phyloP scores from a whole-genome alignment of 331 rosid species.

The Arachis monticola region DNA sequence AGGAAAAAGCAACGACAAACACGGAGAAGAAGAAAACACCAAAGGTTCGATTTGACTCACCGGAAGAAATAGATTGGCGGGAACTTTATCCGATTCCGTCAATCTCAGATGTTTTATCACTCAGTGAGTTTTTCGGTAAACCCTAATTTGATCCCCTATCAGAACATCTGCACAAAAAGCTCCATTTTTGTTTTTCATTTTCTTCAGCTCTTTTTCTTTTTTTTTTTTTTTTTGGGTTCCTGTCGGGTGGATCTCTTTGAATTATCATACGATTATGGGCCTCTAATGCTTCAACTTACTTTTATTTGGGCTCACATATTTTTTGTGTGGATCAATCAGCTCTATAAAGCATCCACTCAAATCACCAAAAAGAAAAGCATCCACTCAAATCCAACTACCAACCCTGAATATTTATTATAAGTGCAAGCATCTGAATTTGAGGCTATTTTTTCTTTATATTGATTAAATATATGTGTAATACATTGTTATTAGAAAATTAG shows the following conservation, averaged over 20 bases:
- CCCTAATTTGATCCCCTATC: conserved; percentile 23
- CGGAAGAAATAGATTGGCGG: neutral
- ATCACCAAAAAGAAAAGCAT: too few species aligned
- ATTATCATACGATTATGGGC: neutral
- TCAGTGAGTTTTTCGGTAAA: neutral
- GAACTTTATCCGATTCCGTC: conserved; percentile 20
- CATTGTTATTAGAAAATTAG: too few species aligned
- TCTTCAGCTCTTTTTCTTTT: neutral
- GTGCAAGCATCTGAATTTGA: too few species aligned
- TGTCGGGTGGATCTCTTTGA: neutral
- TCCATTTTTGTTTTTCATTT: neutral
- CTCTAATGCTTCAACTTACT: neutral
- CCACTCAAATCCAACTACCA: too few species aligned
- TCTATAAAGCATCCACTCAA: too few species aligned
- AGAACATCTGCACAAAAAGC: neutral
- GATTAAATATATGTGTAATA: too few species aligned
- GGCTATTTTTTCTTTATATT: too few species aligned
- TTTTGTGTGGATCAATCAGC: too few species aligned
- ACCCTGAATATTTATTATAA: too few species aligned
- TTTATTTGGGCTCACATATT: too few species aligned
- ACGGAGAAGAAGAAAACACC: neutral
- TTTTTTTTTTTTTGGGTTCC: neutral
- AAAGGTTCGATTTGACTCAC: conserved; percentile 4
- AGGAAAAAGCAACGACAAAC: neutral
- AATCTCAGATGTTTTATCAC: conserved; percentile 11